Percentiles rank a stretch among this genome's conserved stretches.
These are phyloP conservation scores for Aspergillus caelatus DNA, from an alignment of 2,329 filamentous ascomycete species.

Conservation along the genomic window DNA sequence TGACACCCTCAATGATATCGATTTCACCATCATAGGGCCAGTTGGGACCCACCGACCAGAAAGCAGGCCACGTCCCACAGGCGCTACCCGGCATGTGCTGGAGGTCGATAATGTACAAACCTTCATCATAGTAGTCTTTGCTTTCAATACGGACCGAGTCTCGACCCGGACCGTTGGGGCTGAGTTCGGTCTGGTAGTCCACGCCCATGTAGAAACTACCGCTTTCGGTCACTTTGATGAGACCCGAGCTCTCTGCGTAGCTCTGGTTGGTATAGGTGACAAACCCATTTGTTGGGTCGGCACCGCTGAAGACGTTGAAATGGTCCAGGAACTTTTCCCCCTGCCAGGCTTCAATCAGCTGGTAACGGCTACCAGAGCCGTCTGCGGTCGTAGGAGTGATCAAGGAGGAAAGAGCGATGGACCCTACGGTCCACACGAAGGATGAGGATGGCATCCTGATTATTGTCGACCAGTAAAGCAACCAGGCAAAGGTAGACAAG, in stretches of 20 bases:
- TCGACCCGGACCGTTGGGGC: constrained; percentile 43
- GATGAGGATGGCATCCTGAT: constrained; percentile 32
- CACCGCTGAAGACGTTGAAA: constrained; percentile 52
- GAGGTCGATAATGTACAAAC: constrained; percentile 52
- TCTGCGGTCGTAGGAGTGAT: constrained; percentile 23
- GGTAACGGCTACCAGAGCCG: constrained; percentile 32
- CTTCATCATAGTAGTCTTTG: constrained; percentile 49
- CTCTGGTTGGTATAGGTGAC: constrained; percentile 52
- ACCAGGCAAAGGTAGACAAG: neutral
- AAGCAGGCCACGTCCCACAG: constrained; percentile 57
- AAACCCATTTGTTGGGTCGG: constrained; percentile 54
- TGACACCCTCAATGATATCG: constrained; percentile 57
- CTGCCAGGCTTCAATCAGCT: constrained; percentile 46
- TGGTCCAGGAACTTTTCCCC: constrained; percentile 52
- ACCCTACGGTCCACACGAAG: constrained; percentile 32
- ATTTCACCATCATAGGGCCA: constrained; percentile 53
- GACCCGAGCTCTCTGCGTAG: constrained; percentile 38
- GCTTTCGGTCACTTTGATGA: constrained; percentile 38
- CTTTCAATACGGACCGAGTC: constrained; percentile 50
- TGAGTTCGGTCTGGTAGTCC: constrained; percentile 42
- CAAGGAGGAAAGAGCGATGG: constrained; percentile 33
- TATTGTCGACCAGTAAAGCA: neutral
- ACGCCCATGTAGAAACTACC: constrained; percentile 50
- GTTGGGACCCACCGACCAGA: constrained; percentile 46
- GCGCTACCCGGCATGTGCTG: constrained; percentile 51